phyloP scores from a whole-genome alignment of 2,329 filamentous ascomycete genomes.

The Aspergillus calidoustus region DNA sequence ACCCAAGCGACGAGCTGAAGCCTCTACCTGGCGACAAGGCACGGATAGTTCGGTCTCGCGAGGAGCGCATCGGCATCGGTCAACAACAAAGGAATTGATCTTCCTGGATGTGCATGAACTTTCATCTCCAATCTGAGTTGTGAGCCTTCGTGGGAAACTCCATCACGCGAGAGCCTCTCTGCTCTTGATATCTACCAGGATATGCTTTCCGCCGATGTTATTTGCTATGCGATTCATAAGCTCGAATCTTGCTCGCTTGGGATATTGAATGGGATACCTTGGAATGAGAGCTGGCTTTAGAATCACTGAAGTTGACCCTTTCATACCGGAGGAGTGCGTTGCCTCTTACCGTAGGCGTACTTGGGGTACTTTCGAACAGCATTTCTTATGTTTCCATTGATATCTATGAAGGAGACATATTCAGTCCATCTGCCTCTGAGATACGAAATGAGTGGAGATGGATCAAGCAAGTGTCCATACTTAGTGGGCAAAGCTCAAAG shows the following conservation, averaged over 20 bases:
- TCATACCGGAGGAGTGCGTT: not conserved
- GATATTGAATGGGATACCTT: not conserved
- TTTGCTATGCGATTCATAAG: not conserved
- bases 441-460: not conserved
- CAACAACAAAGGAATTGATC: conserved; percentile 26
- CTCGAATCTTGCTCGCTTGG: not conserved
- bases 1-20: conserved; percentile 56
- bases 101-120: not conserved
- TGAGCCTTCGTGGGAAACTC: not conserved
- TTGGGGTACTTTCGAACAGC: not conserved
- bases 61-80: conserved; percentile 51
- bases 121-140: not conserved
- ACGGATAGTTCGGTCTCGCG: conserved; percentile 50
- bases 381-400: not conserved
- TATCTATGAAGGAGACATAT: not conserved
- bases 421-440: not conserved
- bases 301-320: not conserved
- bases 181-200: not conserved
- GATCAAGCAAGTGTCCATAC: not conserved
- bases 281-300: not conserved
- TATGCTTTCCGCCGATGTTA: not conserved
- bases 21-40: conserved; percentile 55
- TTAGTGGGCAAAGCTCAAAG: not conserved
- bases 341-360: not conserved
- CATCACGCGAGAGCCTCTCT: not conserved